These are phyloP conservation scores for Chalciporus sp. DNA, from an alignment of 1,284 basidiomycete genomes.

Conservation along the genomic window DNA sequence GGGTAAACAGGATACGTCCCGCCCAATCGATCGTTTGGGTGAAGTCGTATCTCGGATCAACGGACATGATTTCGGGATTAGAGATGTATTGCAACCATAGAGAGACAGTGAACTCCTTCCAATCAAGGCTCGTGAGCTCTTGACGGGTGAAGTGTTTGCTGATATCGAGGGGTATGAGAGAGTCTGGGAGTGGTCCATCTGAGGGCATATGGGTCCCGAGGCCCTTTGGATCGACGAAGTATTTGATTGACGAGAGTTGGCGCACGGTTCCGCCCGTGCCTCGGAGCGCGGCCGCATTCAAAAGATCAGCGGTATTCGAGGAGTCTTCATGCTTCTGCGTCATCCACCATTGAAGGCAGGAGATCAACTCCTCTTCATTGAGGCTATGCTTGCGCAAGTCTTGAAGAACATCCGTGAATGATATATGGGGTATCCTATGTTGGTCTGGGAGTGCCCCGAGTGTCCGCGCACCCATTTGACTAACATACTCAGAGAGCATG, in stretches of 20 bases:
- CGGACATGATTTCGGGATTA: constrained; percentile 42
- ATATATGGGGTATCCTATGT: constrained; percentile 71
- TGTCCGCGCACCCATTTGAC: constrained; percentile 60
- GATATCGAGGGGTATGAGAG: constrained; percentile 71
- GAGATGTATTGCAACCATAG: constrained; percentile 78
- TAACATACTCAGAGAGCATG: constrained; percentile 66
- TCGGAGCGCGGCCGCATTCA: constrained; percentile 57
- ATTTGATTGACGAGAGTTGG: constrained; percentile 60
- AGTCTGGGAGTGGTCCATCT: constrained; percentile 79
- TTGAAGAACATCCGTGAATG: constrained; percentile 78
- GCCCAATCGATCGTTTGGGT: constrained; percentile 71
- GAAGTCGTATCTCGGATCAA: constrained; percentile 61
- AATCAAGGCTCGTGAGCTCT: constrained; percentile 68
- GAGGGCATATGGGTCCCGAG: constrained; percentile 25
- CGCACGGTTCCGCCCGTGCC: constrained; percentile 39
- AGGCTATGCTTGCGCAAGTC: constrained; percentile 77
- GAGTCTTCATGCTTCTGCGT: constrained; percentile 40
- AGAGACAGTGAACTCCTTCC: constrained; percentile 74
- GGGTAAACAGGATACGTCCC: constrained; percentile 71
- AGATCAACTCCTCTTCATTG: constrained; percentile 70
- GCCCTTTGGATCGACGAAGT: constrained; percentile 72
- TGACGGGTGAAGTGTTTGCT: constrained; percentile 59
- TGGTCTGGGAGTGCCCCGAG: constrained; percentile 63
- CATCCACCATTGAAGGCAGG: constrained; percentile 89
- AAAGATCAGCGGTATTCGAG: constrained; percentile 47